Percentiles rank a stretch among this genome's conserved stretches.
Evolutionary conservation across 202 grass and related monocot genomes (phyloP).

Genomic region (Eragrostis tef): DNA sequence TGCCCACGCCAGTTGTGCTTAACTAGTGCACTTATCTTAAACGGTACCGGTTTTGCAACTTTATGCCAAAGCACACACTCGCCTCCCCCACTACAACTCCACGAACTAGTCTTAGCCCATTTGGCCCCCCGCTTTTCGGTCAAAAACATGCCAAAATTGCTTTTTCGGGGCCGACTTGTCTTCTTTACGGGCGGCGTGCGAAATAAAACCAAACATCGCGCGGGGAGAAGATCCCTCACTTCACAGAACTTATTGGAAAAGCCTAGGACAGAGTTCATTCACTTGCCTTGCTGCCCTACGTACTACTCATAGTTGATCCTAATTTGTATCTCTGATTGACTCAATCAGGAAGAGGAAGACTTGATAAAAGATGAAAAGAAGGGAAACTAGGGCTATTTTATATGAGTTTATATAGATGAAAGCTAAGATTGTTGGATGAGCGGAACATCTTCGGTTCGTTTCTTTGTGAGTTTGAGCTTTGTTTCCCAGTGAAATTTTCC

Average conservation of each 20-base stretch:
- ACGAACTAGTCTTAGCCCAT: slow-evolving; percentile 36
- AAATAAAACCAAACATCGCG: neutral
- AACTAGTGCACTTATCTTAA: slow-evolving; percentile 50
- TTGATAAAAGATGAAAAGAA: no score
- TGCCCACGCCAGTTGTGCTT: slow-evolving; percentile 54
- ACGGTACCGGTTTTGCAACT: slow-evolving; percentile 40
- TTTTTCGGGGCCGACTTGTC: slow-evolving; percentile 26
- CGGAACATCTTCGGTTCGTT: neutral
- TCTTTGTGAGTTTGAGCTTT: neutral
- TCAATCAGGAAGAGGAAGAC: no score
- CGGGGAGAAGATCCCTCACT: no score
- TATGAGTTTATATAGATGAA: no score
- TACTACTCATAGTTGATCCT: no score
- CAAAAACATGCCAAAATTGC: slow-evolving; percentile 36
- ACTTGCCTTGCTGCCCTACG: no score
- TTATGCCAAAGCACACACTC: slow-evolving; percentile 48
- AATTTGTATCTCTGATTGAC: no score
- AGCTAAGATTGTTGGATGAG: no score
- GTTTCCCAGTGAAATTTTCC: neutral
- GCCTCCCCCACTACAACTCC: slow-evolving; percentile 35
- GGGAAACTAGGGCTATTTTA: no score
- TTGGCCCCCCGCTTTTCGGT: slow-evolving; percentile 36
- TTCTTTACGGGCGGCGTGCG: neutral
- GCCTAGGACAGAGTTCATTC: no score
- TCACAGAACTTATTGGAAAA: no score